Evolutionary conservation across 495 filamentous ascomycete genomes (phyloP).

Genomic region (Podospora didyma): DNA sequence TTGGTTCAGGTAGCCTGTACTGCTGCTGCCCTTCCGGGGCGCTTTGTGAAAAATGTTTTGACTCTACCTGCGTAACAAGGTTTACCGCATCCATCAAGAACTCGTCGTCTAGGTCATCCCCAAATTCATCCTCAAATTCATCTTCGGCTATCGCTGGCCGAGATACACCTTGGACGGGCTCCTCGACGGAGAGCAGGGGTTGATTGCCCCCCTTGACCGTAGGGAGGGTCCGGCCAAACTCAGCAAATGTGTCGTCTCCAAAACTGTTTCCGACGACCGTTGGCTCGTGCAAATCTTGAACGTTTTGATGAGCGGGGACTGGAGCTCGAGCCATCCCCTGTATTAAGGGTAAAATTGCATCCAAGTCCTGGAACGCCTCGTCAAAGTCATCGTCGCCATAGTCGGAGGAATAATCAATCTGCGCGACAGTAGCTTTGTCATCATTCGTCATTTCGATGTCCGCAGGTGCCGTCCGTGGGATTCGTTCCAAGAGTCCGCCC

Average conservation of each 20-base stretch:
- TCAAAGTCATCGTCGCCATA: slow-evolving; percentile 49
- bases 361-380: slow-evolving; percentile 49
- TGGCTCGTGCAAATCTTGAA: not conserved
- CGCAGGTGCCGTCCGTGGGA: not conserved
- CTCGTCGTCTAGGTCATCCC: slow-evolving; percentile 64
- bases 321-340: slow-evolving; percentile 39
- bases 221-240: slow-evolving; percentile 47
- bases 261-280: slow-evolving; percentile 28
- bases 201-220: slow-evolving; percentile 43
- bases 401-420: slow-evolving; percentile 37
- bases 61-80: slow-evolving; percentile 50
- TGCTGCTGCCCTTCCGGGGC: not conserved
- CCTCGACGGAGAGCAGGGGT: slow-evolving; percentile 27
- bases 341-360: slow-evolving; percentile 39
- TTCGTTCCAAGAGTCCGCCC: not conserved
- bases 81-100: slow-evolving; percentile 55
- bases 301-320: slow-evolving; percentile 41
- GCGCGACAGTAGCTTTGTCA: not conserved
- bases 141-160: not conserved
- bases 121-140: slow-evolving; percentile 36
- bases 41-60: slow-evolving; percentile 11
- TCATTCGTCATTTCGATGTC: not conserved
- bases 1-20: not conserved
- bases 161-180: slow-evolving; percentile 31
- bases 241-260: slow-evolving; percentile 45